Evolutionary conservation across 768 basidiomycete species (phyloP), one percentile per base, ranked within the genome.

Genomic region (Mycena sanguinolenta): DNA sequence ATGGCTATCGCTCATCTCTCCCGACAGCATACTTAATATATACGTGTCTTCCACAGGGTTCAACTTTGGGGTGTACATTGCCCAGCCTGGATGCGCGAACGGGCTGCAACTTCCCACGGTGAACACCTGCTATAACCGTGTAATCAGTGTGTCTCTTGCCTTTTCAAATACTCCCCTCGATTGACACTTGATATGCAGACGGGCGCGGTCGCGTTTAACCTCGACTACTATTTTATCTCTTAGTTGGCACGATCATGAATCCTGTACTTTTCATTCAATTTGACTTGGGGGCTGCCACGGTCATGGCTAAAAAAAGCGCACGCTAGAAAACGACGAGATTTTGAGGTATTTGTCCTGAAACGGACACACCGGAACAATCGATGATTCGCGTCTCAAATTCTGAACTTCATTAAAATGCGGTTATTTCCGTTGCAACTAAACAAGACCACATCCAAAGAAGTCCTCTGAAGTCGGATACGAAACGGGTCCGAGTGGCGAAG

Each of bases 81-180:
- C n/a, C n/a, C n/a, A n/a, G n/a, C n/a, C n/a, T n/a, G n/a, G n/a
- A n/a, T n/a, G n/a, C n/a, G n/a, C n/a, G n/a, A n/a, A n/a, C 58
- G 38, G 23, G 36, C 38, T 44, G 39, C 58, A 59, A 39, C 58
- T 59, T 25, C 58, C 58, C 38, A 59, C 58, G 17, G 58, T 59
- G 38, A 44, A 59, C 58, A 59, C 58, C 58, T 59, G 58, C 58
- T 59, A 59, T 23, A 59, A 59, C 38, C 38, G 38, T 39, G 25
- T 59, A 59, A n/a, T n/a, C n/a, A n/a, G n/a, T n/a, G n/a, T n/a
- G n/a, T n/a, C n/a, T n/a, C n/a, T n/a, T n/a, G n/a, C 30, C 32
- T 34, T 57, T 57, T 57, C 54, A 38, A 57, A 57, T 57, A 57
- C 54, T 59, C 58, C 42, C 58, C 42, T 44, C 58, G 38, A 39